These are phyloP conservation scores for Cladorrhinum sp. DNA, from an alignment of 2,329 filamentous ascomycete genomes.

Conservation along the genomic window DNA sequence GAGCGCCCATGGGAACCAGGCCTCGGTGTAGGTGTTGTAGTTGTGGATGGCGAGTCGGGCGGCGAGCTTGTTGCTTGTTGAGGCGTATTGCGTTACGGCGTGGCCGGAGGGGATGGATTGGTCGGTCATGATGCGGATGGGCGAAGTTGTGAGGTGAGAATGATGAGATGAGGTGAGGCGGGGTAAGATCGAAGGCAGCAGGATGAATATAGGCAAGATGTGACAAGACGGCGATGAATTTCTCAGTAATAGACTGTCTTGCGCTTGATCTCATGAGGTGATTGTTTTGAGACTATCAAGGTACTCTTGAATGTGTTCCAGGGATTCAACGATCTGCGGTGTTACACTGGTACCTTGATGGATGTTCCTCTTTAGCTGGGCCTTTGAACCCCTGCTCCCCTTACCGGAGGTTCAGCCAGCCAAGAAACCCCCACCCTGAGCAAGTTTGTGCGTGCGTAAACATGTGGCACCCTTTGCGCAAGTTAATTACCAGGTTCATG, in stretches of 20 bases:
- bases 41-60: conserved; percentile 11
- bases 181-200: background rate
- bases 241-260: background rate
- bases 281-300: background rate
- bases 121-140: background rate
- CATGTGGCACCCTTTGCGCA: conserved; percentile 1
- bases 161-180: background rate
- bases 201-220: background rate
- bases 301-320: background rate
- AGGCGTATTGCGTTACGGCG: conserved; percentile 9
- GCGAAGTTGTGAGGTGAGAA: background rate
- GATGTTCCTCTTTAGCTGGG: background rate
- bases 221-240: background rate
- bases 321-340: background rate
- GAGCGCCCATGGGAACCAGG: conserved; percentile 11
- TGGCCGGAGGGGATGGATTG: conserved; percentile 2
- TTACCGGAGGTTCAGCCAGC: background rate
- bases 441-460: conserved; percentile 1
- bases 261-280: background rate
- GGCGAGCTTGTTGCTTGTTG: conserved; percentile 10
- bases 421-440: conserved; percentile 7
- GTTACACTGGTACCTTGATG: background rate
- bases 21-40: conserved; percentile 6
- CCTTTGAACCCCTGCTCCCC: background rate
- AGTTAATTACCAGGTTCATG: conserved; percentile 3